Percentiles rank a stretch among this genome's conserved stretches.
Conservation (phyloP, 139 green algal genomes). For the Astrephomene gubernaculifera region DNA sequence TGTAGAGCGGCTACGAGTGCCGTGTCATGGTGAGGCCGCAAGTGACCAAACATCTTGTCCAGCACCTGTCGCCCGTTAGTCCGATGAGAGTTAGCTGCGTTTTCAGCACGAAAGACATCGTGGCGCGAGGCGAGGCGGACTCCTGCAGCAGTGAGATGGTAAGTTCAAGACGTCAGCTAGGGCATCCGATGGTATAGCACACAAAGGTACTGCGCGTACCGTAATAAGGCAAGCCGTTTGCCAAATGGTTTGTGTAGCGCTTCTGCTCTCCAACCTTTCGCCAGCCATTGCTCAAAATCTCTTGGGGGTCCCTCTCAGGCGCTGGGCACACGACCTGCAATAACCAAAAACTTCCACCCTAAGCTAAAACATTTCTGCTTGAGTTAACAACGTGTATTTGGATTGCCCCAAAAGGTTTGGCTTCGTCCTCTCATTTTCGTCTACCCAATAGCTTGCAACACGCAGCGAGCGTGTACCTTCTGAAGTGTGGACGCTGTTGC, state of each 20-base stretch:
- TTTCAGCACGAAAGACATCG: no score
- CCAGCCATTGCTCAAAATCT: slow-evolving; percentile 16
- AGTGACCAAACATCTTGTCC: slow-evolving; percentile 34
- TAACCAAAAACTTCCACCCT: no score
- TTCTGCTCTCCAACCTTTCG: slow-evolving; percentile 18
- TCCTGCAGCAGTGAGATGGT: neutral
- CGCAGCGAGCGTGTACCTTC: neutral
- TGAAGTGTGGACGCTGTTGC: slow-evolving; percentile 18
- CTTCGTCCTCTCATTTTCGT: no score
- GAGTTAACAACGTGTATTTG: no score
- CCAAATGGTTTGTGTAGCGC: slow-evolving; percentile 3
- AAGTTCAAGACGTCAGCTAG: no score
- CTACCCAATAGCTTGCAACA: no score
- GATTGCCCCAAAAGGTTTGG: no score
- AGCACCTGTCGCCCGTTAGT: slow-evolving; percentile 23
- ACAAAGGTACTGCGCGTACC: no score
- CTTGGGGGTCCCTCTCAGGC: slow-evolving; percentile 1
- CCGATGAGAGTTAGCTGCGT: no score
- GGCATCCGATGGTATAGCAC: no score
- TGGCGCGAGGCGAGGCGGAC: neutral
- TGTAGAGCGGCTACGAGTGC: neutral
- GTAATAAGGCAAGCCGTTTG: neutral
- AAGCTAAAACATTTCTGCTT: no score
- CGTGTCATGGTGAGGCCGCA: slow-evolving; percentile 17
- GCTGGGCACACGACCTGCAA: slow-evolving; percentile 21